Percentiles rank a stretch among this genome's conserved stretches.
phyloP scores from a whole-genome alignment of 352 stramenopile genomes.

The Sclerospora graminicola region DNA sequence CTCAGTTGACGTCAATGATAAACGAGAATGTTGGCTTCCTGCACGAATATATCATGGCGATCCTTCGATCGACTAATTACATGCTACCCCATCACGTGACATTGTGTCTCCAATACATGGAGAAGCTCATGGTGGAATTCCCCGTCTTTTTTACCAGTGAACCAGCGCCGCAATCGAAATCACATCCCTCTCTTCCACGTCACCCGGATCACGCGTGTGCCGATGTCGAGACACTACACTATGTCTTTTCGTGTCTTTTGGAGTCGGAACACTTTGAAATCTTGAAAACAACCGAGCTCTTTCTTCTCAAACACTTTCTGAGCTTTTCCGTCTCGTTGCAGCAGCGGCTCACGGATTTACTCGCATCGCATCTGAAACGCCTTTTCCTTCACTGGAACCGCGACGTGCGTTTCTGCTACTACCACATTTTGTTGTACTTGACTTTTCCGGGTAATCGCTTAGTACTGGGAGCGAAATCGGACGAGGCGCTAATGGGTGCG shows the following conservation, averaged over 20 bases:
- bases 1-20: constrained; percentile 47
- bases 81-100: constrained; percentile 59
- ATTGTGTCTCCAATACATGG: constrained; percentile 56
- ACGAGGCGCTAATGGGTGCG: constrained; percentile 58
- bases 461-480: constrained; percentile 57
- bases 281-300: constrained; percentile 52
- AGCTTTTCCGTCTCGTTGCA: constrained; percentile 45
- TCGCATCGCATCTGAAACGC: constrained; percentile 38
- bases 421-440: constrained; percentile 71
- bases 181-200: too few species aligned
- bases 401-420: constrained; percentile 79
- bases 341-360: constrained; percentile 32
- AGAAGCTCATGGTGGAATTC: constrained; percentile 43
- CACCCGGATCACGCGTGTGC: constrained; percentile 12
- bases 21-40: constrained; percentile 35
- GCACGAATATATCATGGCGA: constrained; percentile 44
- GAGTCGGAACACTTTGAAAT: constrained; percentile 69
- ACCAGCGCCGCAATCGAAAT: constrained; percentile 1
- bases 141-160: constrained; percentile 51
- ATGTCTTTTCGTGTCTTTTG: constrained; percentile 51
- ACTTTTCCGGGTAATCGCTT: constrained; percentile 71
- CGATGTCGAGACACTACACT: constrained; percentile 28
- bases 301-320: constrained; percentile 55
- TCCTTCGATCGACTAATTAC: constrained; percentile 59
- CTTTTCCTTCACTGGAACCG: constrained; percentile 80